These are phyloP conservation scores for Cercospora zeina DNA, from an alignment of 2,329 filamentous ascomycete genomes.

Conservation along the genomic window DNA sequence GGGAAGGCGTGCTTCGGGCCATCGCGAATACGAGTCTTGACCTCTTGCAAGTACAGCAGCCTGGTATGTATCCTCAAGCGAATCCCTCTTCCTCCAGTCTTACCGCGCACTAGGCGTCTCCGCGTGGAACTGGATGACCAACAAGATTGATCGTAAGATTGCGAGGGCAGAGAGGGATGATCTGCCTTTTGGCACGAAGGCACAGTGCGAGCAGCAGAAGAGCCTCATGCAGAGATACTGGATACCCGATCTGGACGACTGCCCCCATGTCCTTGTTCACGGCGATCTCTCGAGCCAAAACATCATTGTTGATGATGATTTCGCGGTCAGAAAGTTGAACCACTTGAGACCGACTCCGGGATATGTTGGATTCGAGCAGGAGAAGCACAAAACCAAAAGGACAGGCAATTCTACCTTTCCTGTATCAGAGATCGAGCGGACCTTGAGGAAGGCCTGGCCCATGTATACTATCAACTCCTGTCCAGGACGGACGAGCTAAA, in stretches of 20 bases:
- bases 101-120: not conserved
- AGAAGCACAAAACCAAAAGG: not conserved
- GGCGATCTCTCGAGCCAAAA: not conserved
- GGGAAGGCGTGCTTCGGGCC: not conserved
- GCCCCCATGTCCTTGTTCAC: not conserved
- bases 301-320: not conserved
- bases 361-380: not conserved
- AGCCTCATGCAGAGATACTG: not conserved
- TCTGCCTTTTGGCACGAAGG: not conserved
- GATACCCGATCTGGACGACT: not conserved
- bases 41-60: not conserved
- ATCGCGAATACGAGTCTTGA: not conserved
- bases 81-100: not conserved
- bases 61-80: not conserved
- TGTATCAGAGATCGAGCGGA: not conserved
- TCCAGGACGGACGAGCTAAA: not conserved
- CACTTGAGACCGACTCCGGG: not conserved
- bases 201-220: not conserved
- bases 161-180: not conserved
- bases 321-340: not conserved
- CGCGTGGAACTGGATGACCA: not conserved
- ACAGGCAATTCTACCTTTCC: not conserved
- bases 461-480: not conserved
- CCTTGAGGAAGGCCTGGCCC: not conserved
- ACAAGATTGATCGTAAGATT: not conserved